Evolutionary conservation across 805 yeast genomes (phyloP), one percentile per base, ranked within the genome.

Genomic region (Suhomyces faveliae): DNA sequence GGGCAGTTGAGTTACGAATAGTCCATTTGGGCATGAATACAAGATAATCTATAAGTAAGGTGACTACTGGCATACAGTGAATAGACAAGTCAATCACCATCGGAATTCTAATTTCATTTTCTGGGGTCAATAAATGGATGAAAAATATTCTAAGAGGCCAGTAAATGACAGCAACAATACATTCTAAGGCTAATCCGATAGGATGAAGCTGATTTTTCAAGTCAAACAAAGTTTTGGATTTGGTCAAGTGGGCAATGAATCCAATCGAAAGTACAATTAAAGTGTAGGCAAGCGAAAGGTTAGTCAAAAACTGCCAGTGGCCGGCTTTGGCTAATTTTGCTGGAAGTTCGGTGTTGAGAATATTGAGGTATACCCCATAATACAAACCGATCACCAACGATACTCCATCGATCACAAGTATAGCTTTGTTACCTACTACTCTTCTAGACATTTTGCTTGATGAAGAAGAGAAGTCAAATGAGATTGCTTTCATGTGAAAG

Each of bases 301-400:
- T 85, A 3, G 94, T 87, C 43, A 86, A 69, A 60, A 87, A 87
- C 59, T 87, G 92, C 66, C 76, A 77, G 48, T 80, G 86, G 1
- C 92, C 92, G 0, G 83, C 92, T 19, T 66, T 62, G 1, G 58
- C 68, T 22, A 85, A 63, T 30, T 64, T 68, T 1, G 64, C 68
- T 0, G 90, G 89, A 21, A 86, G 64, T 11, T 58, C 61, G 6
- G 65, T 33, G 5, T 35, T 35, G 15, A 46, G 46, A 35, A 59
- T 53, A 35, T 53, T 52, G 27, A 46, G 44, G 46, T 56, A 48
- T 12, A 64, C 45, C 10, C 74, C 76, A 33, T 33, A 33, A 42
- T 57, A 64, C 3, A 41, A 27, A 3, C 74, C 73, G 30, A 67
- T 54, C 3, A 50, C 51, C 7, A 67, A 37, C 6, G 73, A 67